These are phyloP conservation scores for Chytriomyces sp. DNA, from an alignment of 192 early-diverging fungal species.

Conservation along the genomic window DNA sequence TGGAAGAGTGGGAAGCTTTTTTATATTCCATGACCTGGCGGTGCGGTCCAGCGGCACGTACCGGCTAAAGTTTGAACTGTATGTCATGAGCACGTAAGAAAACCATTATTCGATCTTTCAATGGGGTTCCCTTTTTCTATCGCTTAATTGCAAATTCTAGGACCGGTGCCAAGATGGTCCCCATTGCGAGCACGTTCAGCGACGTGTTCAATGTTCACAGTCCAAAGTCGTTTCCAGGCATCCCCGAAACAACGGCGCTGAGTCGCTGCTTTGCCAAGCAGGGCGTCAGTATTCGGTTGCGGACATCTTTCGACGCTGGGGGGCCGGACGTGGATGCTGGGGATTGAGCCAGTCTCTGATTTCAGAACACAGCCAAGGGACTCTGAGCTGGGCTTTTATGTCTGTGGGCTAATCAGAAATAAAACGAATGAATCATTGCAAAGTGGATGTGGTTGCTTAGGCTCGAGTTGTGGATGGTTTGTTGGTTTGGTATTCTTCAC, in stretches of 20 bases:
- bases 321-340: too few relatives aligned
- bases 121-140: background rate
- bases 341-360: too few relatives aligned
- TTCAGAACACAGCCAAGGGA: too few relatives aligned
- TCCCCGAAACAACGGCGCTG: constrained; percentile 40
- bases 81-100: constrained; percentile 6
- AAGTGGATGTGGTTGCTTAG: too few relatives aligned
- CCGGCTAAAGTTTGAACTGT: constrained; percentile 45
- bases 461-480: too few relatives aligned
- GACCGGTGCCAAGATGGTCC: background rate
- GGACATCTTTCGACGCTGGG: too few relatives aligned
- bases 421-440: too few relatives aligned
- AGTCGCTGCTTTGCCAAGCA: constrained; percentile 43
- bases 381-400: too few relatives aligned
- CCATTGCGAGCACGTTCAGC: constrained; percentile 21
- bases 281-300: constrained; percentile 25
- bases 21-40: constrained; percentile 54
- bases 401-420: too few relatives aligned
- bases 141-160: background rate
- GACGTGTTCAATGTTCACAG: constrained; percentile 40
- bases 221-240: constrained; percentile 49
- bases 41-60: constrained; percentile 50
- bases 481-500: too few relatives aligned
- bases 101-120: background rate
- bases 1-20: constrained; percentile 45